Base-by-base conservation (phyloP, 495 filamentous ascomycete species). In the Ascobolus immersus region DNA sequence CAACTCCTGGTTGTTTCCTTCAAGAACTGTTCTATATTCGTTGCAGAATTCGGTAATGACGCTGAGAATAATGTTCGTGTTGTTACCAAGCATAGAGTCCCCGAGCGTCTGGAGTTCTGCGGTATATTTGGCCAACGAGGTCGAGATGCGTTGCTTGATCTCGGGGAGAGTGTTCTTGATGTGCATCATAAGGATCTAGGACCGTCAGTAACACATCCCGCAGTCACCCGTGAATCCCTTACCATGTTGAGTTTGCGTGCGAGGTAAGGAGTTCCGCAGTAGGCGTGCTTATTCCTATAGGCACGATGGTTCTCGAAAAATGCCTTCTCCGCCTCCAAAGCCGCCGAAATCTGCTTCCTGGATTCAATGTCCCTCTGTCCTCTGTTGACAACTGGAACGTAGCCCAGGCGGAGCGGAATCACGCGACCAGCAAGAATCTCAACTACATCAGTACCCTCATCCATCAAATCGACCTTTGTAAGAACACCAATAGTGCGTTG, bases 111-210 rank as follows among this genome's bases (percentile, higher is more conserved):
- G 52, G 14, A 99, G 65, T 53, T 99, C 89, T 22, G 69, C 55
- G 2, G 62, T 61, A 53, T 99, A 99, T 45, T 94, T 94, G 47
- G 82, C 76, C 31, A 99, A 66, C 21, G 81, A 90, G 37, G 76
- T 71, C 8, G 75, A 66, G 48, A 99, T 99, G 39, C 89, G 75
- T 12, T 72, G 74, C 55, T 94, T 99, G 61, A 99, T 99, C 50
- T 99, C 86, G 17, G 86, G 86, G 8, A 99, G 66, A 5, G 86
- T 99, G 60, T 99, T 86, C 56, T 99, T 99, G 61, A 99, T 99
- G 60, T 99, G 86, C 86, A 94, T 99, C 86, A 94, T 94, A 38
- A 99, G 67, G 54, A 99, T 94, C 71, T 75, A 53, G 17, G 34
- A 43, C 7, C 33, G 20, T 42, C 33, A 54, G 45, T 27, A 28